phyloP scores from a whole-genome alignment of 2,329 filamentous ascomycete genomes.

The Colletotrichum agaves region DNA sequence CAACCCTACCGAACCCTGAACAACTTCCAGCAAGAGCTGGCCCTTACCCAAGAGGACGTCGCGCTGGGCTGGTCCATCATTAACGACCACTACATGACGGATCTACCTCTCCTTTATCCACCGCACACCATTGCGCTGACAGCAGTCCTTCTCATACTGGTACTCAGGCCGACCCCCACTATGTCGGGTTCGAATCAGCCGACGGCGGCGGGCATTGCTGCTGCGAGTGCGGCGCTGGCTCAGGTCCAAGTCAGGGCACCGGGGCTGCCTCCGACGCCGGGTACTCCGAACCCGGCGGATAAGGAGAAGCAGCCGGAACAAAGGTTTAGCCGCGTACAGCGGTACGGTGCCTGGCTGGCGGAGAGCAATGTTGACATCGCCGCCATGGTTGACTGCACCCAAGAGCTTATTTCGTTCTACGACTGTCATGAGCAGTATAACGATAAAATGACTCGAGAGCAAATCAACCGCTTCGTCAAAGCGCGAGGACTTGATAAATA shows the following conservation, averaged over 20 bases:
- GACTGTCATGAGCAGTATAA: constrained; percentile 73
- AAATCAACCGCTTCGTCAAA: constrained; percentile 69
- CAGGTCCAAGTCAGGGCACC: constrained; percentile 48
- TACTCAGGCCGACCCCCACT: constrained; percentile 71
- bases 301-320: constrained; percentile 64
- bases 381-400: constrained; percentile 86
- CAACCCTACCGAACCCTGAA: constrained; percentile 88
- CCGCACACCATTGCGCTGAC: constrained; percentile 92
- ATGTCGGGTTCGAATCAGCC: constrained; percentile 44
- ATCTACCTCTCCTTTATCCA: constrained; percentile 84
- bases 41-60: constrained; percentile 80
- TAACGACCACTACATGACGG: constrained; percentile 93
- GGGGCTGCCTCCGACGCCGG: constrained; percentile 32
- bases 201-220: constrained; percentile 57
- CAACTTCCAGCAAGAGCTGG: constrained; percentile 75
- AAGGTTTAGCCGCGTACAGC: constrained; percentile 72
- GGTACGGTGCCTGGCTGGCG: constrained; percentile 80
- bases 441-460: constrained; percentile 67
- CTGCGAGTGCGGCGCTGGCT: constrained; percentile 60
- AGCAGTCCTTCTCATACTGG: constrained; percentile 84
- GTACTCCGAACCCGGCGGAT: constrained; percentile 33
- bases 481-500: constrained; percentile 66
- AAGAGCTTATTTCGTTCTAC: constrained; percentile 91
- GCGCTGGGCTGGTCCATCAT: constrained; percentile 83
- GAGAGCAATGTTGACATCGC: constrained; percentile 88